Conservation (phyloP, 805 yeast species). For the Saccharomycopsis microspora region DNA sequence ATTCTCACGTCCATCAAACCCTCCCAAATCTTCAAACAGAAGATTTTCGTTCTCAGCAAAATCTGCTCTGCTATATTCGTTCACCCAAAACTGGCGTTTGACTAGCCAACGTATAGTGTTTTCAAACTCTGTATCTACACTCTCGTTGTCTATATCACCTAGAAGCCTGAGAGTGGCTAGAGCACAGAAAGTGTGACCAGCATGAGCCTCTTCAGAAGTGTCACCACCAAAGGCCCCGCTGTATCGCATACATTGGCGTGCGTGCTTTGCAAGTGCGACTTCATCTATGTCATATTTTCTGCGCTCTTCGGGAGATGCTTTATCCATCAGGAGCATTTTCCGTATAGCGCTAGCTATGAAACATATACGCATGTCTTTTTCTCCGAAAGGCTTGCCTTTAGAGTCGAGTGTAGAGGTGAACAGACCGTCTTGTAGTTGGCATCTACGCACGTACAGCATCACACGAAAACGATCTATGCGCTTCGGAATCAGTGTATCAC, state of each 20-base stretch:
- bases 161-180: conserved; percentile 45
- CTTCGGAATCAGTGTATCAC: conserved; percentile 27
- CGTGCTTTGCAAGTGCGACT: conserved; percentile 27
- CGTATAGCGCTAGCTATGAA: conserved; percentile 64
- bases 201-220: conserved; percentile 56
- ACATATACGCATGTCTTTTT: conserved; percentile 60
- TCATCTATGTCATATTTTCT: conserved; percentile 31
- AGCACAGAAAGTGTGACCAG: conserved; percentile 83
- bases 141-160: conserved; percentile 17
- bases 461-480: conserved; percentile 31
- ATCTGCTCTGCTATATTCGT: conserved; percentile 22
- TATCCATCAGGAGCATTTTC: conserved; percentile 33
- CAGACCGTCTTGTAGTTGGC: conserved; percentile 54
- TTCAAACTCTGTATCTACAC: conserved; percentile 3
- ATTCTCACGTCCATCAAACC: conserved; percentile 80
- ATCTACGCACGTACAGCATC: conserved; percentile 41
- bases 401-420: conserved; percentile 36
- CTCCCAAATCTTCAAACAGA: conserved; percentile 46
- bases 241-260: conserved; percentile 26
- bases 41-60: conserved; percentile 17
- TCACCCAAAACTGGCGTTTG: conserved; percentile 46
- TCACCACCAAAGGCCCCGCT: conserved; percentile 67
- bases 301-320: conserved; percentile 19
- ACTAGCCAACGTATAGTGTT: conserved; percentile 47
- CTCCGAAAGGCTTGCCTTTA: conserved; percentile 34